Evolutionary conservation across 805 yeast species (phyloP), one percentile per base, ranked within the genome.

Genomic region (Yarrowia osloensis): DNA sequence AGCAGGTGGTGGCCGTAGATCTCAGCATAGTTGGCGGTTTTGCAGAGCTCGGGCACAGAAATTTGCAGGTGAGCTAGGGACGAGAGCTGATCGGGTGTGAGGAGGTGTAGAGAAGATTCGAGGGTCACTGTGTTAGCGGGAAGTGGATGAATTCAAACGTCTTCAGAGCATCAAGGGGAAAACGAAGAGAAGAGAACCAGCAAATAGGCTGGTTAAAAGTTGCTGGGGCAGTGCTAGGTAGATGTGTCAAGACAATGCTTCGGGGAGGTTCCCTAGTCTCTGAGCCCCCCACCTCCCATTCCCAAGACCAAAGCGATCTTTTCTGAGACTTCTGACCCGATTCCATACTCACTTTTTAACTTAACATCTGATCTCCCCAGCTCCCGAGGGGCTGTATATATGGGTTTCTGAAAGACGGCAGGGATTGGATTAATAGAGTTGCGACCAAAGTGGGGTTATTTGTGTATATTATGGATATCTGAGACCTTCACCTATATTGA

Each of bases 381-480:
- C 19, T 29, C 39, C 55, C 35, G 28, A 50, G 57, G 57, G 57
- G 40, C 29, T 33, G 40, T 50, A 50, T 50, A 50, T 33, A 50
- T 50, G 57, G 37, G 28, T 50, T 33, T 50, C 57, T 13, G 57
- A 33, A 50, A 22, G 29, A 22, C 24, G 57, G 57, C 57, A 50
- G 57, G 40, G n/a, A 22, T 13, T 50, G 57, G n/a, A 31, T 50
- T 33, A 28, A 28, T 50, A 50, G 57, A 50, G 57, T 50, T 50
- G 29, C 28, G 7, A 33, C 9, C 8, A 22, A 50, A 33, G 57
- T 33, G 57, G 57, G 57, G 57, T 21, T 33, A 50, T 33, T 33
- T 17, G 26, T 3, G 28, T 21, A 31, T 21, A 13, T 7, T 3
- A 15, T 15, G 13, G 28, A 7, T 12, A 13, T 31, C 3, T 21